phyloP scores from a whole-genome alignment of 306 rosid genomes.

The Cotoneaster glaucophyllus region DNA sequence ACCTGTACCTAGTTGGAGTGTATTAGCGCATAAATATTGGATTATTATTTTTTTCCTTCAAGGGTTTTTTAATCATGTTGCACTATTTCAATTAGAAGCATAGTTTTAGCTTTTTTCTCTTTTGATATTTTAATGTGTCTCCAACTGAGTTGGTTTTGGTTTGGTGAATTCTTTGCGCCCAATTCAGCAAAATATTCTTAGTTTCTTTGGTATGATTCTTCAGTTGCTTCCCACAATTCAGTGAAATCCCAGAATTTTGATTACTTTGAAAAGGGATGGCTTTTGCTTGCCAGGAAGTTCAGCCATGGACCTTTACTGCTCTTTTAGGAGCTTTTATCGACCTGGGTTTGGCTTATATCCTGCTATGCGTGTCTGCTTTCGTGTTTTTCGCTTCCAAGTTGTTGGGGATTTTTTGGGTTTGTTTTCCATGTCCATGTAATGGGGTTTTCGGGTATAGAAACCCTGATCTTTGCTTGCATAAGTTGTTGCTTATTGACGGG shows the following conservation, averaged over 20 bases:
- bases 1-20: not conserved
- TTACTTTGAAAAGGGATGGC: slow-evolving; percentile 37
- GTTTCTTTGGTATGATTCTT: not conserved
- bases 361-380: slow-evolving; percentile 53
- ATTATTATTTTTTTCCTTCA: not conserved
- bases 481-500: slow-evolving; percentile 43
- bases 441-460: slow-evolving; percentile 58
- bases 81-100: too few species aligned
- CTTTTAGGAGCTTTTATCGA: slow-evolving; percentile 58
- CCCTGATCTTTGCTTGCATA: slow-evolving; percentile 46
- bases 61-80: not conserved
- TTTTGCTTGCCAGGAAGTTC: slow-evolving; percentile 35
- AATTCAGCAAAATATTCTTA: not conserved
- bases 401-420: slow-evolving; percentile 35
- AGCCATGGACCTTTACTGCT: slow-evolving; percentile 68
- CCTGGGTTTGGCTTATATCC: slow-evolving; percentile 60
- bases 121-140: not conserved
- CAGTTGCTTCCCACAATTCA: slow-evolving; percentile 12
- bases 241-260: slow-evolving; percentile 19
- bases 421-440: slow-evolving; percentile 74
- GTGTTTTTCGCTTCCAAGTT: slow-evolving; percentile 46
- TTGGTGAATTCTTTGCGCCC: not conserved
- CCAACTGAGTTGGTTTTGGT: not conserved
- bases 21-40: not conserved
- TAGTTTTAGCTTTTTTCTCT: not conserved